Evolutionary conservation across 1,284 basidiomycete genomes (phyloP).

Genomic region (Tremellales sp.): DNA sequence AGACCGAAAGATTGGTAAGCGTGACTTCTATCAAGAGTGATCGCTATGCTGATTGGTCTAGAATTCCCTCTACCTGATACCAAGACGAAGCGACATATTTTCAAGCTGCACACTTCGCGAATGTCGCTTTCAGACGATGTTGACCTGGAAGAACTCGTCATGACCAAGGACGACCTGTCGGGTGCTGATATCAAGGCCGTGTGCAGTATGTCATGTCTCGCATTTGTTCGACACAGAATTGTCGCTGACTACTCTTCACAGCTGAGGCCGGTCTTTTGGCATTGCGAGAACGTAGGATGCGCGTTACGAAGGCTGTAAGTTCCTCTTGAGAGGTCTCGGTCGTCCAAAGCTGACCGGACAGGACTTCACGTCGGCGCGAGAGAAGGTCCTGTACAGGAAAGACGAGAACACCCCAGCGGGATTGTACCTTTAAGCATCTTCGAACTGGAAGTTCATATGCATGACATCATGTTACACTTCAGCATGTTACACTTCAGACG

Average conservation of each 20-base stretch:
- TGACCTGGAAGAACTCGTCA: slow-evolving; percentile 92
- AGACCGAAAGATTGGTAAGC: slow-evolving; percentile 82
- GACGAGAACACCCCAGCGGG: slow-evolving; percentile 69
- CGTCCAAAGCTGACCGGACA: slow-evolving; percentile 8
- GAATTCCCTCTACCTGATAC: slow-evolving; percentile 91
- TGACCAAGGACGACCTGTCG: slow-evolving; percentile 92
- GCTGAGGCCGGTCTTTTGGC: slow-evolving; percentile 93
- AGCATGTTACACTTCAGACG: too few relatives aligned
- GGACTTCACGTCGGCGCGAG: slow-evolving; percentile 79
- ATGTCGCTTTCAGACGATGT: slow-evolving; percentile 93
- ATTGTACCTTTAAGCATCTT: neutral
- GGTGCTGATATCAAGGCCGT: slow-evolving; percentile 99
- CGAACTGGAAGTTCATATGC: neutral
- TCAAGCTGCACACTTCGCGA: slow-evolving; percentile 91
- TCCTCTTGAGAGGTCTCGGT: neutral
- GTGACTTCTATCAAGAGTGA: neutral
- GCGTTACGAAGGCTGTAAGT: slow-evolving; percentile 73
- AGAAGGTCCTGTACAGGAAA: slow-evolving; percentile 89
- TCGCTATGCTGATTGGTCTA: slow-evolving; percentile 7
- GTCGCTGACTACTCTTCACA: slow-evolving; percentile 18
- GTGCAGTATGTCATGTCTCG: slow-evolving; percentile 56
- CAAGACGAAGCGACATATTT: slow-evolving; percentile 97
- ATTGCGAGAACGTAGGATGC: slow-evolving; percentile 90
- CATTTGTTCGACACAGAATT: neutral
- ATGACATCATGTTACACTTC: neutral